Evolutionary conservation across 768 basidiomycete genomes (phyloP), one percentile per base, ranked within the genome.

Genomic region (Russula compacta): DNA sequence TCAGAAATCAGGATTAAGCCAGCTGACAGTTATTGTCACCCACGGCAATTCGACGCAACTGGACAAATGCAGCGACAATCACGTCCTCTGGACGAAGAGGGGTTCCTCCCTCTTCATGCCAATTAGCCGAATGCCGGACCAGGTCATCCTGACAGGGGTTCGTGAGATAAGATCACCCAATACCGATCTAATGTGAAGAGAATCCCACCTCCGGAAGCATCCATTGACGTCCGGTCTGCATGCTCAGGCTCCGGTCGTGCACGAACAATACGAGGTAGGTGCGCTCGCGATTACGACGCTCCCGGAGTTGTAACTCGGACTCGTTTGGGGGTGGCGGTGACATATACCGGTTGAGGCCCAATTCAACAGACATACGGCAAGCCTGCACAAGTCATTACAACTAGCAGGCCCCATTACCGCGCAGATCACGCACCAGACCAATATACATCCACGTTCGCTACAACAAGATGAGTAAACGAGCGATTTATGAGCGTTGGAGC

Each of bases 361-460:
- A 79, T 70, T 92, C 89, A 32, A 93, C 83, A 33, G 91, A 87
- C 89, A 93, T 90, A 49, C 90, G 85, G 69, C 87, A 89, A 17
- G 90, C 90, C 87, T 89, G 64, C 35, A 43, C 15, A 59, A 42
- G 10, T 24, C 48, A 38, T 44, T 24, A 43, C 38, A 4, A 50
- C 53, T 35, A 36, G 24, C 39, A 43, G 19, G 64, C 35, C 64
- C 48, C 29, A 47, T 59, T 35, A 43, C 53, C 33, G 53, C n/a
- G 24, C 15, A 10, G 58, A 60, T 58, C 44, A 54, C 17, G 76
- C 83, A 87, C 88, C 72, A 91, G 87, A 60, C 90, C 90, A 70
- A 93, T 89, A 70, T 87, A 92, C 56, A 82, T 87, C 90, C 90
- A 93, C 12, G 89, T 91, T 48, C 86, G 81, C 87, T 89, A 69